These are phyloP conservation scores for Colletotrichum neosansevieriae DNA, from an alignment of 2,329 filamentous ascomycete species.

Conservation along the genomic window DNA sequence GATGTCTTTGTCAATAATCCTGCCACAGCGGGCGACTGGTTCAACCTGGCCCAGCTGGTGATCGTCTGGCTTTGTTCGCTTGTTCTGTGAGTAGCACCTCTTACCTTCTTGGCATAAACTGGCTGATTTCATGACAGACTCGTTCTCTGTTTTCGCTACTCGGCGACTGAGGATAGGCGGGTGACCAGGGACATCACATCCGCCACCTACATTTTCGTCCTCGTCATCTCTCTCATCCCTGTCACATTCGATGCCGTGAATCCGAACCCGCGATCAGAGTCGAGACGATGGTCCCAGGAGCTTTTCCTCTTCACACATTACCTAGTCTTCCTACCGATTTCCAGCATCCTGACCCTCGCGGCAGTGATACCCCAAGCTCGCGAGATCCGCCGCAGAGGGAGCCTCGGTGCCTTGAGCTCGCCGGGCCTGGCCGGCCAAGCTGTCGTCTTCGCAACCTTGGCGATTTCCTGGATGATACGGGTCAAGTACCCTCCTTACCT, in stretches of 20 bases:
- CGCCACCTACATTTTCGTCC: not conserved
- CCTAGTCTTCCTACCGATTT: not conserved
- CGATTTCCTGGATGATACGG: conserved; percentile 13
- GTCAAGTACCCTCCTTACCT: conserved; percentile 6
- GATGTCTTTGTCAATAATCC: conserved; percentile 26
- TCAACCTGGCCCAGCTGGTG: conserved; percentile 23
- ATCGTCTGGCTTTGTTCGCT: conserved; percentile 18
- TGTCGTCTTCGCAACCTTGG: not conserved
- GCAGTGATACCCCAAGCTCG: not conserved
- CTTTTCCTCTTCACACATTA: not conserved
- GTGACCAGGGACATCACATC: not conserved
- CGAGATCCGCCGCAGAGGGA: not conserved
- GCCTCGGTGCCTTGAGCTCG: not conserved
- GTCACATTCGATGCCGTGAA: not conserved
- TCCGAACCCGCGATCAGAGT: not conserved
- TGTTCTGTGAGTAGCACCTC: not conserved
- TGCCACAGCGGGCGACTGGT: conserved; percentile 24
- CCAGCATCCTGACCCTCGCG: not conserved
- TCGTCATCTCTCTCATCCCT: conserved; percentile 5
- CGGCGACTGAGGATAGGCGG: not conserved
- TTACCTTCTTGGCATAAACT: not conserved
- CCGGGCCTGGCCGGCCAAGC: conserved; percentile 1
- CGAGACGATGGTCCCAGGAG: not conserved
- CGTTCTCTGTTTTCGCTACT: not conserved
- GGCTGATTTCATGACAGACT: not conserved